phyloP scores from a whole-genome alignment of 441 rosid genomes.

The Arabidopsis hybrid region DNA sequence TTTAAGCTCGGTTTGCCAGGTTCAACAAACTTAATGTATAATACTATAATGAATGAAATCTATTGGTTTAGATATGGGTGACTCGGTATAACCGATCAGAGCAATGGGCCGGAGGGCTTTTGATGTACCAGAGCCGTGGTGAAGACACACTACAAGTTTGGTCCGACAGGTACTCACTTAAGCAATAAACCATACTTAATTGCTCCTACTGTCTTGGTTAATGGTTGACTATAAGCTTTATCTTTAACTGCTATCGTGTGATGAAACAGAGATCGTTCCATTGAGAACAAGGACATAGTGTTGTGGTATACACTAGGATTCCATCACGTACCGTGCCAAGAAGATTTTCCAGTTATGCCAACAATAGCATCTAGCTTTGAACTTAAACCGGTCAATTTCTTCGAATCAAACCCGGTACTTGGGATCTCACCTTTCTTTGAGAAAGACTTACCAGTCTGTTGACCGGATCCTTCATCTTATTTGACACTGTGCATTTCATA shows the following conservation, averaged over 20 bases:
- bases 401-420: constrained; percentile 49
- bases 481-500: neutral
- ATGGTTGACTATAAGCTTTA: neutral
- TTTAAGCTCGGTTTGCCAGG: neutral
- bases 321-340: constrained; percentile 61
- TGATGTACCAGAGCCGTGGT: neutral
- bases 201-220: neutral
- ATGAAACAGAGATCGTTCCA: constrained; percentile 45
- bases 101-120: constrained; percentile 48
- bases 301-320: constrained; percentile 56
- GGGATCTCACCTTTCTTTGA: neutral
- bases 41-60: neutral
- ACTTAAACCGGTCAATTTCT: constrained; percentile 56
- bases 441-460: constrained; percentile 7
- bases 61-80: constrained; percentile 53
- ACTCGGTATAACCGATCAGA: constrained; percentile 62
- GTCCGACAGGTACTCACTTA: neutral
- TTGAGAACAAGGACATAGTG: constrained; percentile 53
- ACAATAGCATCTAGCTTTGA: constrained; percentile 50
- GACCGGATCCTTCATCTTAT: neutral
- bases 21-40: neutral
- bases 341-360: constrained; percentile 61
- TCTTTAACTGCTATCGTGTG: neutral
- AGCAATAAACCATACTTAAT: neutral
- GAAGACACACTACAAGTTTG: too few species aligned